Conservation (phyloP, 2,329 filamentous ascomycete species). For the Talaromyces sp. region DNA sequence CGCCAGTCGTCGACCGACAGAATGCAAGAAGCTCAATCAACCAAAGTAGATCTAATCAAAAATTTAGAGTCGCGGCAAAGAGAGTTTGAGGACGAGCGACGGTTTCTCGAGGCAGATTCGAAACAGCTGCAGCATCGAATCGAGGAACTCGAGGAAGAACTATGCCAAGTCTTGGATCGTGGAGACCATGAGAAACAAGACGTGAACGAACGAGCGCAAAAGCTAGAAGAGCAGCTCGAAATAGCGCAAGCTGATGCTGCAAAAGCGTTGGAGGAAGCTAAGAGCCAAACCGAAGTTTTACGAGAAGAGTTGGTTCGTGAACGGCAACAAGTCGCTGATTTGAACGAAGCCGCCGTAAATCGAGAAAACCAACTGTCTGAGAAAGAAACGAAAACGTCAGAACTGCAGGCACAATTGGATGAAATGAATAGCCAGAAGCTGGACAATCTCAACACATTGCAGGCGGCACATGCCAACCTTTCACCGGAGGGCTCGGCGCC, state of each 20-base stretch:
- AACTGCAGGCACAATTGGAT: constrained; percentile 48
- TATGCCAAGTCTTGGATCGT: constrained; percentile 77
- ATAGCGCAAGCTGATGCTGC: constrained; percentile 46
- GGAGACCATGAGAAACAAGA: constrained; percentile 74
- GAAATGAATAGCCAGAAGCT: constrained; percentile 49
- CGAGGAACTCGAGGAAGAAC: constrained; percentile 87
- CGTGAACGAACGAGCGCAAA: constrained; percentile 62
- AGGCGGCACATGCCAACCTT: constrained; percentile 56
- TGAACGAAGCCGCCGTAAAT: constrained; percentile 54
- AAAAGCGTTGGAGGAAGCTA: constrained; percentile 36
- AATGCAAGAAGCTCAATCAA: constrained; percentile 81
- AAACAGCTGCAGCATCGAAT: constrained; percentile 68
- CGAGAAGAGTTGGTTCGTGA: constrained; percentile 54
- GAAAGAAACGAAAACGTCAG: constrained; percentile 38
- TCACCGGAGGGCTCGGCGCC: constrained; percentile 51
- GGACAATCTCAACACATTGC: constrained; percentile 51
- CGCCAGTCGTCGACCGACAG: constrained; percentile 58
- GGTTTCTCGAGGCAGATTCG: constrained; percentile 75
- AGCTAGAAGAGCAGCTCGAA: constrained; percentile 67
- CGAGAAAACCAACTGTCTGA: constrained; percentile 47
- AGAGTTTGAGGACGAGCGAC: constrained; percentile 81
- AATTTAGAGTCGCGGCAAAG: constrained; percentile 91
- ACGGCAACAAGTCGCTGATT: constrained; percentile 54
- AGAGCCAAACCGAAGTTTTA: constrained; percentile 52
- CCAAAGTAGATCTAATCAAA: constrained; percentile 86